Evolutionary conservation across 1,284 basidiomycete species (phyloP).

Genomic region (Takashimella tepidaria): DNA sequence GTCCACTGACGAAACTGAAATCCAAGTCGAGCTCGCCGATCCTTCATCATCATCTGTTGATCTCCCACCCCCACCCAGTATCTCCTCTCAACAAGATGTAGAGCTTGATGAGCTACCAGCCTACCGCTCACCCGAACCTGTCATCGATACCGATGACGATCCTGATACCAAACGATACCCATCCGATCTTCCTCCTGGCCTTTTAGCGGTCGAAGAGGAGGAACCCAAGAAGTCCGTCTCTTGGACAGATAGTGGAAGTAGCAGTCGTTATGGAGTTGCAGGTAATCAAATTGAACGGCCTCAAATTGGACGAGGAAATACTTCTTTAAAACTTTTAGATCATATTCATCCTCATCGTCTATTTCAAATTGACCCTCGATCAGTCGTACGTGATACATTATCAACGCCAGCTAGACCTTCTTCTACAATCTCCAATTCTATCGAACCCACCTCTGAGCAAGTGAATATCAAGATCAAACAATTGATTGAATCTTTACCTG

Average conservation of each 20-base stretch:
- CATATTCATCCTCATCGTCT: conserved; percentile 33
- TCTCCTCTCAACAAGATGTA: not conserved
- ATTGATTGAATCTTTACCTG: conserved; percentile 34
- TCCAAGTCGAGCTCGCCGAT: too few species aligned
- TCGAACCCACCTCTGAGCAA: not conserved
- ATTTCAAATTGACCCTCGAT: conserved; percentile 15
- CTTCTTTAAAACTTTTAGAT: conserved; percentile 24
- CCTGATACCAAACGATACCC: too few species aligned
- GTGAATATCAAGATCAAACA: conserved; percentile 9
- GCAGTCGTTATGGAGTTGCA: conserved; percentile 11
- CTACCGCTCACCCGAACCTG: conserved; percentile 38
- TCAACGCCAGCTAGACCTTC: not conserved
- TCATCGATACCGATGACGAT: conserved; percentile 36
- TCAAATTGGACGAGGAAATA: conserved; percentile 32
- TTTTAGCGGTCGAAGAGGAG: conserved; percentile 24
- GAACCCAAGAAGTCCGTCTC: not conserved
- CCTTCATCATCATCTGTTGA: too few species aligned
- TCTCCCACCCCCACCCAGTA: conserved; percentile 6
- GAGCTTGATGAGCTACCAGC: conserved; percentile 4
- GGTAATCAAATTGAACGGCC: conserved; percentile 16
- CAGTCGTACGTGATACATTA: not conserved
- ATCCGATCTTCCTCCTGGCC: conserved; percentile 30
- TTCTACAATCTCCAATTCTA: not conserved
- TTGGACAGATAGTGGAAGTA: conserved; percentile 6
- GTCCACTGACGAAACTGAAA: too few species aligned